Conservation (phyloP, 805 yeast species). For the Ogataea chonburiensis region DNA sequence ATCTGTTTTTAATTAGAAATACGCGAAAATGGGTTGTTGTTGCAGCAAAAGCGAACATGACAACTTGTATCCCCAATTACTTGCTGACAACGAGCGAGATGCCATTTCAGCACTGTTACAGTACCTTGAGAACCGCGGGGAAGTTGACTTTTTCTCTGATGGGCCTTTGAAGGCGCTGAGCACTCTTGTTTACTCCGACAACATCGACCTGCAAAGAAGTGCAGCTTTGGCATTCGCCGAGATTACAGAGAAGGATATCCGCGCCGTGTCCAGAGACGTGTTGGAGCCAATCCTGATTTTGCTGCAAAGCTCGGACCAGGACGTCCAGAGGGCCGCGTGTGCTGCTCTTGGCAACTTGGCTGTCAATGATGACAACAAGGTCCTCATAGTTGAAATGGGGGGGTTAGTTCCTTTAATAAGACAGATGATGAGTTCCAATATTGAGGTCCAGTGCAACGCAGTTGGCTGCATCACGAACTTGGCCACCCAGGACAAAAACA, state of each 20-base stretch:
- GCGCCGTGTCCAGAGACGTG: conserved; percentile 87
- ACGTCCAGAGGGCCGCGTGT: conserved; percentile 97
- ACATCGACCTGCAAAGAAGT: conserved; percentile 89
- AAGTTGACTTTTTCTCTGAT: conserved; percentile 83
- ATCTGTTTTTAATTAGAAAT: neutral
- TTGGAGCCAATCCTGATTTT: conserved; percentile 89
- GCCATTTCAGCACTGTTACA: conserved; percentile 90
- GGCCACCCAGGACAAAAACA: conserved; percentile 97
- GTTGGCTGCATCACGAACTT: conserved; percentile 98
- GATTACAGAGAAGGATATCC: conserved; percentile 93
- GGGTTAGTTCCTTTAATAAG: conserved; percentile 94
- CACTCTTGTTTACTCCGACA: conserved; percentile 91
- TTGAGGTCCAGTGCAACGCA: conserved; percentile 98
- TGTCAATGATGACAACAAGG: conserved; percentile 91
- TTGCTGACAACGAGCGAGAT: conserved; percentile 95
- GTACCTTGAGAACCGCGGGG: conserved; percentile 83
- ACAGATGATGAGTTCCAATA: conserved; percentile 96
- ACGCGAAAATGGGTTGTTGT: conserved; percentile 47
- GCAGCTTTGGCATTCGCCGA: conserved; percentile 99
- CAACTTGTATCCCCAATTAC: conserved; percentile 69
- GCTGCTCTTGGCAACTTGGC: conserved; percentile 99
- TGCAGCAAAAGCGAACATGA: conserved; percentile 50
- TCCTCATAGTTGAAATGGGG: conserved; percentile 95
- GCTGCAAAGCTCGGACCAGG: conserved; percentile 83
- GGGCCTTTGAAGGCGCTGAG: conserved; percentile 88